Conservation (phyloP, 305 asterid genomes). For the Andrographis paniculata region DNA sequence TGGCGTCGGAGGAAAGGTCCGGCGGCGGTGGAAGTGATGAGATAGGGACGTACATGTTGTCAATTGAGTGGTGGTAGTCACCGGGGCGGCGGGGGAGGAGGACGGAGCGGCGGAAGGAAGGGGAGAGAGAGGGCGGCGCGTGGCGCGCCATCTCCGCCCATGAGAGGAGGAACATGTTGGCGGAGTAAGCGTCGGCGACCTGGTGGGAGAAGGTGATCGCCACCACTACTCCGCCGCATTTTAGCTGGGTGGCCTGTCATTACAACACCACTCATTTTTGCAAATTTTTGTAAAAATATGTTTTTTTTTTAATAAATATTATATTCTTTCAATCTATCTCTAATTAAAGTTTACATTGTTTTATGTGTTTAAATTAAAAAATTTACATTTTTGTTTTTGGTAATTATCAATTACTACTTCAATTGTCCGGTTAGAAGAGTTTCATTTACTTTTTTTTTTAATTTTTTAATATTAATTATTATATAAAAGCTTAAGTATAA, state of each 20-base stretch:
- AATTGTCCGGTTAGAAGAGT: no score
- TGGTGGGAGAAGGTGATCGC: constrained; percentile 65
- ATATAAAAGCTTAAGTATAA: no score
- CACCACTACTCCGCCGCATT: constrained; percentile 48
- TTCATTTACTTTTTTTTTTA: no score
- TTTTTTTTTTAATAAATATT: no score
- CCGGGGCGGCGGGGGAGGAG: constrained; percentile 49
- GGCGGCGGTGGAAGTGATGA: constrained; percentile 28
- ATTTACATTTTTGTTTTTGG: no score
- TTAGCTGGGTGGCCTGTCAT: constrained; percentile 44
- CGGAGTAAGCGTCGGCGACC: constrained; percentile 48
- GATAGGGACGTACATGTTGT: constrained; percentile 30
- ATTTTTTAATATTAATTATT: no score
- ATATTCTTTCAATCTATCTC: no score
- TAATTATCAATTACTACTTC: no score
- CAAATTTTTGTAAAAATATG: no score
- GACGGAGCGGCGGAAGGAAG: constrained; percentile 46
- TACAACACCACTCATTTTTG: background rate
- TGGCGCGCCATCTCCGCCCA: constrained; percentile 46
- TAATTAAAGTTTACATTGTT: no score
- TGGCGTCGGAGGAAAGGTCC: background rate
- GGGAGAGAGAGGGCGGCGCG: constrained; percentile 24
- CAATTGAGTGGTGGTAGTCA: constrained; percentile 26
- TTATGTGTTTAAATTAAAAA: no score
- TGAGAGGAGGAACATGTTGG: constrained; percentile 55